Evolutionary conservation across 345 rosid genomes (phyloP), one percentile per base, ranked within the genome.

Genomic region (Eutrema heterophyllum): DNA sequence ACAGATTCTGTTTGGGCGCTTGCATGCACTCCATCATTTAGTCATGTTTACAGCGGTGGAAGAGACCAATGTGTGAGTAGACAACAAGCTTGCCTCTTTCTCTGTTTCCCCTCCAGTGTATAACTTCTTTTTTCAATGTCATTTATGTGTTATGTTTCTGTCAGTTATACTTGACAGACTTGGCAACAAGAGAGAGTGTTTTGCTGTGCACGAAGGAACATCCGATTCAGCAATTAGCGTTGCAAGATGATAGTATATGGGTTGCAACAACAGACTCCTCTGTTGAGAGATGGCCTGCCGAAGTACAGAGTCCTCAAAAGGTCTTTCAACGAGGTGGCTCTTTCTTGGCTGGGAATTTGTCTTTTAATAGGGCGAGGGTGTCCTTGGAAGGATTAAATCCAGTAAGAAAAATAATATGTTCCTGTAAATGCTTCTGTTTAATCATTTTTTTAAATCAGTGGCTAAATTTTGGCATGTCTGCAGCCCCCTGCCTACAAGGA

Each of bases 1-100:
- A 96, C 99, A 45, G 98, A 96, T 85, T 96, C 99, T 80, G 99
- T 96, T 56, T 96, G 99, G 99, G 96, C 99, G 27, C 98, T 96
- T 84, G 98, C 99, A 57, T 89, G 98, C 87, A 84, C 91, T 62
- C 86, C 99, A 18, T 76, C 98, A 15, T 92, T 96, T 82, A 89
- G 81, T 85, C 98, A 96, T 71, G 99, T 92, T 78, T 96, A 96
- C 76, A 96, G 99, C 55, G 99, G 99, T 50, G 99, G 99, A 70
- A 89, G 99, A 84, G 99, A 96, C 79, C 87, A 81, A 81, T 92
- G 94, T 81, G 99, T 96, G 73, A 92, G 99, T 86, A 52, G 51
- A 43, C 54, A 33, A 12, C 15, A 43, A 40, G 43, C 44, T 41
- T 27, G 27, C 13, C 5, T 71, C 21, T 49, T 64, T 38, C 67